These are phyloP conservation scores for Leishmania guyanensis DNA, from an alignment of 208 protist genomes.

Conservation along the genomic window DNA sequence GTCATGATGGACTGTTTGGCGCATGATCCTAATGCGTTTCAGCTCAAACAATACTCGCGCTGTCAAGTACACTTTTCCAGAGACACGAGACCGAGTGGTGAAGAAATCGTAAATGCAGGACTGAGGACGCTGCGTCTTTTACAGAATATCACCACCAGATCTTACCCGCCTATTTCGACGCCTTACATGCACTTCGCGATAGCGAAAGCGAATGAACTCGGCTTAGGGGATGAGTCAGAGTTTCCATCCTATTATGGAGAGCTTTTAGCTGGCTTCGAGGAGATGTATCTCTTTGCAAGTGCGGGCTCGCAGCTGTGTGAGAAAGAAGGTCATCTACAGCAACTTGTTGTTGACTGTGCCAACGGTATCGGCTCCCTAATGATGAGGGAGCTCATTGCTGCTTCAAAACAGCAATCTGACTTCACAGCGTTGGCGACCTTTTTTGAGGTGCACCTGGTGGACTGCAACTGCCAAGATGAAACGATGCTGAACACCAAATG, in stretches of 20 bases:
- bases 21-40: background rate
- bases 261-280: slow-evolving; percentile 37
- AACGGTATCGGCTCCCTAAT: slow-evolving; percentile 88
- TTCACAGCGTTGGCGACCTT: slow-evolving; percentile 27
- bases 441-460: slow-evolving; percentile 58
- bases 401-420: slow-evolving; percentile 25
- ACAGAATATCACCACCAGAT: slow-evolving; percentile 21
- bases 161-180: slow-evolving; percentile 52
- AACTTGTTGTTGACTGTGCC: slow-evolving; percentile 83
- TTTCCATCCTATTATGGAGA: slow-evolving; percentile 36
- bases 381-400: slow-evolving; percentile 43
- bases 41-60: slow-evolving; percentile 8
- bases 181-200: slow-evolving; percentile 83
- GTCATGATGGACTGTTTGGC: slow-evolving; percentile 42
- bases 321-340: slow-evolving; percentile 9
- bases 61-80: slow-evolving; percentile 34
- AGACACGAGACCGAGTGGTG: slow-evolving; percentile 61
- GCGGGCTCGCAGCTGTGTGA: background rate
- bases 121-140: slow-evolving; percentile 22
- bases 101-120: slow-evolving; percentile 41
- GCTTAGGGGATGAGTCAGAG: slow-evolving; percentile 1
- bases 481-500: slow-evolving; percentile 76
- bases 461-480: slow-evolving; percentile 37
- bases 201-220: slow-evolving; percentile 23
- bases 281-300: slow-evolving; percentile 22